phyloP scores from a whole-genome alignment of 169 alveolate genomes.

The Plasmodium gonderi region DNA sequence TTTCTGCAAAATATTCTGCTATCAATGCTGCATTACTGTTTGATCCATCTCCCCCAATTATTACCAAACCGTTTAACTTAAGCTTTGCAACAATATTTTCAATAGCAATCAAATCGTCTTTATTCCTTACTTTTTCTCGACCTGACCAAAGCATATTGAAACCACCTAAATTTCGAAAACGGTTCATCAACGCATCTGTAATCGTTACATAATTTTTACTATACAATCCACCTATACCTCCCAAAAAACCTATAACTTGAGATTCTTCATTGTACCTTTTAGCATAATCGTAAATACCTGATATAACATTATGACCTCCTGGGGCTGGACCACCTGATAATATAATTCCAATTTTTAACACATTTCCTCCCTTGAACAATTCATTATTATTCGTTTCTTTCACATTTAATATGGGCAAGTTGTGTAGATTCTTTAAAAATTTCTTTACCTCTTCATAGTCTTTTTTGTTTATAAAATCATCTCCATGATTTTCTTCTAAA shows the following conservation, averaged over 20 bases:
- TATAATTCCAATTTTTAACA: slow-evolving; percentile 93
- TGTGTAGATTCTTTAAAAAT: slow-evolving; percentile 69
- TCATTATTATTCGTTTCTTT: slow-evolving; percentile 74
- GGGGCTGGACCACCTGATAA: slow-evolving; percentile 99
- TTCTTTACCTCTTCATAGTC: slow-evolving; percentile 76
- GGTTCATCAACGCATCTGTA: slow-evolving; percentile 92
- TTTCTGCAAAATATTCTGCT: slow-evolving; percentile 94
- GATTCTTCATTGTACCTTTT: slow-evolving; percentile 91
- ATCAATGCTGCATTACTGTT: slow-evolving; percentile 98
- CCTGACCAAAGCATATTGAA: slow-evolving; percentile 99
- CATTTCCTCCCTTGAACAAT: slow-evolving; percentile 74
- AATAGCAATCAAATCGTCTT: slow-evolving; percentile 91
- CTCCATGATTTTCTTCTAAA: slow-evolving; percentile 76
- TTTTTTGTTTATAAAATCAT: slow-evolving; percentile 75
- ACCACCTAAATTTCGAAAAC: slow-evolving; percentile 97
- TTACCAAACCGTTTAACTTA: slow-evolving; percentile 96
- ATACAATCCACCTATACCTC: slow-evolving; percentile 96
- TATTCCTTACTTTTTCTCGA: slow-evolving; percentile 95
- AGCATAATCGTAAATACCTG: slow-evolving; percentile 96
- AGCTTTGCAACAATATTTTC: slow-evolving; percentile 89
- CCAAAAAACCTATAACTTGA: slow-evolving; percentile 93
- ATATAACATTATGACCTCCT: slow-evolving; percentile 99
- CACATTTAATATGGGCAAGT: slow-evolving; percentile 71
- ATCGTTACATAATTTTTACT: slow-evolving; percentile 93
- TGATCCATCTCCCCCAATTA: slow-evolving; percentile 99